Evolutionary conservation across 139 green algal species (phyloP), one percentile per base, ranked within the genome.

Genomic region (Chlorella sp.): DNA sequence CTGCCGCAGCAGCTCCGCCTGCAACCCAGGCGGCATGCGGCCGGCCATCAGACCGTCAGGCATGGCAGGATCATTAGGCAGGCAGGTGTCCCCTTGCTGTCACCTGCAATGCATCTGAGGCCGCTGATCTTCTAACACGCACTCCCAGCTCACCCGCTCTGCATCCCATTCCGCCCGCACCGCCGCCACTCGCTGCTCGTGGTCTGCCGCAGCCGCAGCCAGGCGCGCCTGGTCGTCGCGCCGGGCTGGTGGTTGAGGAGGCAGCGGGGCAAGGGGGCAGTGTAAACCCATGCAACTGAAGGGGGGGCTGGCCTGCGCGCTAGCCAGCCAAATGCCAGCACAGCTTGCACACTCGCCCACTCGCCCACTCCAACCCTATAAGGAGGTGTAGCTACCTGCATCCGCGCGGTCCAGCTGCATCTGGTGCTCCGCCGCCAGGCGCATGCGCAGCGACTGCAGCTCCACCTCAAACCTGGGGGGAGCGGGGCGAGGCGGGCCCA

Each of bases 161-260:
- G 57, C 20, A 13, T 74, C 85, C 70, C 80, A 71, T 63, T 88
- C 78, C 3, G 41, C 51, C 34, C 83, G 62, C 83, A 84, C 26
- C 71, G 82, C 65, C 63, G 64, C 64, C 55, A 86, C 51, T 11
- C 71, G 85, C 84, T 90, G 70, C 68, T 79, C 84, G n/a, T 84
- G 57, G 18, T 85, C 84, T 25, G 64, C 65, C 39, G 64, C 67
- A 1, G 34, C 30, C 41, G 47, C 41, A 4, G n/a, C 25, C 79
- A 84, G 39, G 63, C 80, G 51, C 9, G 30, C 51, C 47, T 70
- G 32, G 68, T 85, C 68, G 23, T 79, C 80, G 7, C 80, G 68
- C 23, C 68, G 67, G 2, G 68, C 80, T 79, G 75, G 20, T 23
- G 4, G 18, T 9, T 51, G 6, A 0, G 20, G 30, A 1, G 57